Percentiles rank a stretch among this genome's conserved stretches.
Conservation (phyloP, 1,284 basidiomycete species). For the Cutaneotrichosporon sp. region DNA sequence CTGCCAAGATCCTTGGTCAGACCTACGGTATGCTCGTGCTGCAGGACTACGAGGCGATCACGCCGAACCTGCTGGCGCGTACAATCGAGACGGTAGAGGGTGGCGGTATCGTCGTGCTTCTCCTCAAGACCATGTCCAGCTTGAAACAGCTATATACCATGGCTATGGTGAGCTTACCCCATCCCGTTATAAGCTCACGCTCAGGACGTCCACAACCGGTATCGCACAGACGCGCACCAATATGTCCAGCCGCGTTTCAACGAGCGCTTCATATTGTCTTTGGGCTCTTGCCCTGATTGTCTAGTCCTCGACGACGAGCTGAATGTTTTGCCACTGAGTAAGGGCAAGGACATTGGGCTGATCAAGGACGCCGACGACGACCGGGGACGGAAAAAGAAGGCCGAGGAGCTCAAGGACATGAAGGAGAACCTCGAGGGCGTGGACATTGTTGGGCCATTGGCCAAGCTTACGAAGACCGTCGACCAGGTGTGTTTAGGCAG, state of each 20-base stretch:
- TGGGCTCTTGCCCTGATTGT: constrained; percentile 85
- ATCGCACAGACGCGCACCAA: constrained; percentile 84
- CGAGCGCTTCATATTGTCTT: constrained; percentile 92
- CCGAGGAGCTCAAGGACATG: constrained; percentile 68
- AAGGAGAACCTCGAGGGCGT: constrained; percentile 76
- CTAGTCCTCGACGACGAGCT: constrained; percentile 95
- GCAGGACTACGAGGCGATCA: constrained; percentile 98
- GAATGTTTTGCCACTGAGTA: constrained; percentile 94
- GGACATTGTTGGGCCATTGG: constrained; percentile 81
- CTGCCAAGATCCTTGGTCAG: constrained; percentile 91
- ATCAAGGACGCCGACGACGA: constrained; percentile 43
- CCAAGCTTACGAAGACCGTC: constrained; percentile 86
- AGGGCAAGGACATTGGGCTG: constrained; percentile 78
- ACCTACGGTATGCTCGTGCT: constrained; percentile 97
- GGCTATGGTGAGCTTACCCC: constrained; percentile 80
- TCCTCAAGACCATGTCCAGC: constrained; percentile 93
- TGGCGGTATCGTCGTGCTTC: constrained; percentile 83
- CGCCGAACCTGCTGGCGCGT: constrained; percentile 91
- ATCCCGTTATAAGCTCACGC: constrained; percentile 5
- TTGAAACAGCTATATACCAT: constrained; percentile 90
- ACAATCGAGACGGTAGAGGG: constrained; percentile 99
- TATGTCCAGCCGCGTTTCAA: constrained; percentile 93
- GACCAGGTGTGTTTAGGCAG: constrained; percentile 62
- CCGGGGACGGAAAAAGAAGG: constrained; percentile 40
- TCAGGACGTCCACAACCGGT: constrained; percentile 91